Percentiles rank a stretch among this genome's conserved stretches.
Conservation (phyloP, 306 rosid species). For the Prosopis cineraria region DNA sequence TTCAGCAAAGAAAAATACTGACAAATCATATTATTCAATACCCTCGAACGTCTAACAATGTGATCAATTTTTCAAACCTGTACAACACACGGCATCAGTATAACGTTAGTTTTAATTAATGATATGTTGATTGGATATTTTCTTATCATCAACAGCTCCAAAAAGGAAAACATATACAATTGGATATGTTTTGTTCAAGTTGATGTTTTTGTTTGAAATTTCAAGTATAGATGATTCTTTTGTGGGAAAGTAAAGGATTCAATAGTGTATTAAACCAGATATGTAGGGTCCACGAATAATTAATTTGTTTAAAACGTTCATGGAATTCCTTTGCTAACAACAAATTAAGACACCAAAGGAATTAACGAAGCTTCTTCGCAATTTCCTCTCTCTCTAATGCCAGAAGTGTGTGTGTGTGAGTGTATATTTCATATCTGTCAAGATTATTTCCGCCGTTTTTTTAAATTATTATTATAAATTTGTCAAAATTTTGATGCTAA, state of each 20-base stretch:
- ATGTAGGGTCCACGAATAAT: too few relatives aligned
- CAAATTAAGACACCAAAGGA: background rate
- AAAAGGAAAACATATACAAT: background rate
- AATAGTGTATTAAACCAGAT: background rate
- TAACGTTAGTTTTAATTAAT: too few relatives aligned
- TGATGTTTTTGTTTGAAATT: background rate
- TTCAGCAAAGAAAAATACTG: too few relatives aligned
- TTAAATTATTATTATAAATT: too few relatives aligned
- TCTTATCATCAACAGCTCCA: background rate
- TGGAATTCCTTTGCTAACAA: background rate
- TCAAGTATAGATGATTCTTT: background rate
- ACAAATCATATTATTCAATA: too few relatives aligned
- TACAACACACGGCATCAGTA: background rate
- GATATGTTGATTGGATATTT: background rate
- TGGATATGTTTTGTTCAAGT: background rate
- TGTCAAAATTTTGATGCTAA: too few relatives aligned
- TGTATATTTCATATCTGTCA: too few relatives aligned
- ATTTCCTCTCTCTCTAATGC: background rate
- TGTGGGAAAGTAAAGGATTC: background rate
- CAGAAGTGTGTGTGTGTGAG: background rate
- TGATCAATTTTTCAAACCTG: too few relatives aligned
- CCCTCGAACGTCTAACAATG: too few relatives aligned
- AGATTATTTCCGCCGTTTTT: too few relatives aligned
- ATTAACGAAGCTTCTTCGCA: background rate
- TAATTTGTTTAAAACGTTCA: background rate